Evolutionary conservation across 345 rosid genomes (phyloP), one percentile per base, ranked within the genome.

Genomic region (Dipteronia dyeriana): DNA sequence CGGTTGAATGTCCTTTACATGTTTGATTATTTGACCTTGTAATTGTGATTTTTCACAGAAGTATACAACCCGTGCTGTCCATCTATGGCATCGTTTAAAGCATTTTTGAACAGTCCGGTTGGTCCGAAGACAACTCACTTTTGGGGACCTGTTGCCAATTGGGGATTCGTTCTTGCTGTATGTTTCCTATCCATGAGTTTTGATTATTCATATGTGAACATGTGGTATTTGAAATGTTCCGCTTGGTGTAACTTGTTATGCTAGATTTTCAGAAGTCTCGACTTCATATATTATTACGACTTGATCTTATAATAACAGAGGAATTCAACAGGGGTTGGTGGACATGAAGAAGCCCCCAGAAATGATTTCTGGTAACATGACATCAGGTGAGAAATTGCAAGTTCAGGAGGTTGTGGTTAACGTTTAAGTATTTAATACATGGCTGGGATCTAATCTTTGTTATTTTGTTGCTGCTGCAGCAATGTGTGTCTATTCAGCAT

Each of bases 261-360:
- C 39, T 7, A 17, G 22, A 23, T 80, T 53, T 5, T 16, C 59
- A 13, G 16, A 38, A 47, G 17, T 41, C 47, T 20, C 6, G 9
- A 31, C 20, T 71, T 62, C 61, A 43, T 67, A 10, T 59, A 53
- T 64, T 77, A 22, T 71, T 31, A 31, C 5, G 51, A 65, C 25
- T 78, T 51, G 13, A 26, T 68, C 74, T 57, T 14, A 53, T 77
- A 9, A 10, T 66, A 13, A 75, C 49, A 62, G n/a, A n/a, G 81
- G 59, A 16, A 67, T 76, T 34, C 62, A 20, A 81, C 84, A 96
- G 99, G 99, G 99, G 43, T 78, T 96, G 83, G 91, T 84, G 76
- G 98, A 96, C 85, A 89, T 89, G 92, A 82, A 92, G 8, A 96
- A 96, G 78, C 97, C 99, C n/a, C 97, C 98, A 0, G 97, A 96